phyloP scores from a whole-genome alignment of 2,329 filamentous ascomycete genomes.

The Pestalotiopsis sp. region DNA sequence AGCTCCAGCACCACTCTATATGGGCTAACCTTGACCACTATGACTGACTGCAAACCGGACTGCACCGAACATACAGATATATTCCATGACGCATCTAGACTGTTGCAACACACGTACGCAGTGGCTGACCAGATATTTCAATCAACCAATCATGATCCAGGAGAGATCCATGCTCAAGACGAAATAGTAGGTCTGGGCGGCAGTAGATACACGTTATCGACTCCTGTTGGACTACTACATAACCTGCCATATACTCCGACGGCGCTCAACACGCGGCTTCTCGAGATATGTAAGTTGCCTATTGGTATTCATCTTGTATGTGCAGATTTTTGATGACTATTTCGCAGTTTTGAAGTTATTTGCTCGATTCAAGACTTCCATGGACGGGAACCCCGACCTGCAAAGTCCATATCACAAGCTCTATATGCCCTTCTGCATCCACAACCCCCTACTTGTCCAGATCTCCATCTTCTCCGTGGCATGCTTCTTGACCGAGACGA shows the following conservation, averaged over 20 bases:
- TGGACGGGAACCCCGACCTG: slow-evolving; percentile 10
- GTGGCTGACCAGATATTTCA: not conserved
- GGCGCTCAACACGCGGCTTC: slow-evolving; percentile 4
- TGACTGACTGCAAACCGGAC: slow-evolving; percentile 7
- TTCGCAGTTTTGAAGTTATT: slow-evolving; percentile 6
- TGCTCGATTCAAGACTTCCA: slow-evolving; percentile 7
- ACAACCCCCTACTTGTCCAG: slow-evolving; percentile 14
- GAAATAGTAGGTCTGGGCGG: not conserved
- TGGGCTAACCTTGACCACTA: not conserved
- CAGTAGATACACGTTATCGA: not conserved
- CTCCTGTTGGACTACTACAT: not conserved
- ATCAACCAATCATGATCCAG: not conserved
- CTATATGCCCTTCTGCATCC: slow-evolving; percentile 15
- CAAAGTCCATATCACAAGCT: slow-evolving; percentile 11
- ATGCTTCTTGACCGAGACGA: slow-evolving; percentile 14
- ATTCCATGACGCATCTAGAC: slow-evolving; percentile 1
- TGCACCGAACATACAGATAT: slow-evolving; percentile 3
- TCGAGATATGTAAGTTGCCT: slow-evolving; percentile 7
- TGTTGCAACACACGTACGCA: not conserved
- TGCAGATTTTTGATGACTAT: not conserved
- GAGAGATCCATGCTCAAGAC: not conserved
- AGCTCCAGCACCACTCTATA: not conserved
- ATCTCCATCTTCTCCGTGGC: slow-evolving; percentile 14
- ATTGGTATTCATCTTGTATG: not conserved
- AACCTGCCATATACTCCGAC: not conserved